Evolutionary conservation across 345 rosid species (phyloP), one percentile per base, ranked within the genome.

Genomic region (Viola odorata): DNA sequence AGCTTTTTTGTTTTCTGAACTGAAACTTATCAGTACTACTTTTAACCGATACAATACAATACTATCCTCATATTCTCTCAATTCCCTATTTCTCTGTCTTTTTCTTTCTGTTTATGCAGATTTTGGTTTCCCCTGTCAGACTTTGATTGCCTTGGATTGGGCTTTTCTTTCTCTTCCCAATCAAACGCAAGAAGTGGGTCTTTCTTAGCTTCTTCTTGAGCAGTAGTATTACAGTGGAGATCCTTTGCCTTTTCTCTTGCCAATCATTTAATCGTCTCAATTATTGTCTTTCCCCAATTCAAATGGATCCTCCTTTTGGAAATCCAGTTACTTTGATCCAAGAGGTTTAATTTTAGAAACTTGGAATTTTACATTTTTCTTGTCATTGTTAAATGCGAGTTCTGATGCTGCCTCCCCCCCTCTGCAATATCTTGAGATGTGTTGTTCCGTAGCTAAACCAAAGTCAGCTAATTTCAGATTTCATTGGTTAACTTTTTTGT

Each of bases 111-210:
- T 48, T 48, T 50, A 5, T 17, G 17, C 41, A 2, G 8, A 3
- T 4, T 9, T 51, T 41, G 8, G 1, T 4, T 9, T 51, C 36
- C 38, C 12, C 38, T 55, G 66, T 49, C 66, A 54, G 60, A 15
- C 41, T 66, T 58, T 58, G 45, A 54, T 61, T 14, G 56, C 42
- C 63, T n/a, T 38, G 47, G 51, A 37, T 17, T 48, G 48, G 42
- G 37, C 8, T 12, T 36, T 60, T 11, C 9, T 41, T 68, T 61
- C 57, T 54, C 55, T 57, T 57, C 62, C 53, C 37, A 53, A 32
- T 44, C 51, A 53, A 53, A 14, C n/a, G 5, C 9, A 41, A 13
- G 36, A 16, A 12, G 4, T 36, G 42, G 23, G 12, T 62, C 10
- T 7, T 13, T 17, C 37, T 56, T 37, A 8, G 61, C 38, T 56